Evolutionary conservation across 2,329 filamentous ascomycete genomes (phyloP), one percentile per base, ranked within the genome.

Genomic region (Ascochyta rabiei): DNA sequence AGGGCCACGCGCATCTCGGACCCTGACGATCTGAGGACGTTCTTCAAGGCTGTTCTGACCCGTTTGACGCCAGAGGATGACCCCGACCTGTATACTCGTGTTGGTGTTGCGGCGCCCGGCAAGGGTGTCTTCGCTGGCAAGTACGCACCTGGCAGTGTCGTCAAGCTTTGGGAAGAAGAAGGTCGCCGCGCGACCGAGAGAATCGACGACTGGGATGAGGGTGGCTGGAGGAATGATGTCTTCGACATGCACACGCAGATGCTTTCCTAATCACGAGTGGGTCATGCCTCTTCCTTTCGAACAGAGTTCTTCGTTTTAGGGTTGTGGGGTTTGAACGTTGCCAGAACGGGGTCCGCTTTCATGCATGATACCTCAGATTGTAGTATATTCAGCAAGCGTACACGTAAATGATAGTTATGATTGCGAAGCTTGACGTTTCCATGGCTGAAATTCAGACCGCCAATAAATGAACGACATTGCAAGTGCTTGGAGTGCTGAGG

Each of bases 131-230:
- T 98, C 79, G 86, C 86, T 63, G 90, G 89, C 4, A 84, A 91
- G 1, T 97, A 96, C 76, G 88, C 93, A 0, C 93, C 93, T 0
- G 93, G 91, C 0, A 96, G 92, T 73, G 79, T 97, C 23, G 89
- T 95, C 46, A 92, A 90, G 76, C 75, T 96, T n/a, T 96, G 91
- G 91, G 85, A 93, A 62, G 88, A 92, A 61, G 89, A 96, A 76
- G 91, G 86, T 0, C 76, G 80, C 19, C 80, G 82, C 57, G 91
- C 90, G 0, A 82, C 81, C 18, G 89, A 96, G 74, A 82, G 86
- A 35, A 85, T 96, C 33, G 86, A 93, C 61, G 89, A 93, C 61
- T 87, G 86, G 68, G 84, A 87, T 50, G 79, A 79, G 41, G 86
- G 83, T 15, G 89, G 89, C 0, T 96, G 92, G 92, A 84, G 89